phyloP scores from a whole-genome alignment of 2,329 filamentous ascomycete species.

The Myriosclerotinia curreyana region DNA sequence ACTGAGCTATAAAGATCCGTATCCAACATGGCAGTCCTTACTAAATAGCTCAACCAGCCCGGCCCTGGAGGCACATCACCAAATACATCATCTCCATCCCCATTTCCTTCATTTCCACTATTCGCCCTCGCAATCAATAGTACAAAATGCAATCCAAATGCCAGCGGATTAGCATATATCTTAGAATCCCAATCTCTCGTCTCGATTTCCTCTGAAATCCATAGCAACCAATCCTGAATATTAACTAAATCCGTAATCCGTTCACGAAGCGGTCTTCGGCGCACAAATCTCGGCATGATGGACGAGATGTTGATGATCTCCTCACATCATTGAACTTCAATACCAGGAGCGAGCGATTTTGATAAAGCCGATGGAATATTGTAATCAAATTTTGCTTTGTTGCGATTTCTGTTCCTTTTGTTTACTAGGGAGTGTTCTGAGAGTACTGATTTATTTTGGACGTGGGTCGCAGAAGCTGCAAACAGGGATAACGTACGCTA shows the following conservation, averaged over 20 bases:
- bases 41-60: constrained; percentile 63
- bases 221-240: constrained; percentile 84
- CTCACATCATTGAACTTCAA: constrained; percentile 11
- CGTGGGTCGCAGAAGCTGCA: constrained; percentile 19
- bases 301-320: constrained; percentile 6
- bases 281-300: constrained; percentile 74
- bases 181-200: constrained; percentile 88
- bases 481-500: constrained; percentile 17
- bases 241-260: constrained; percentile 79
- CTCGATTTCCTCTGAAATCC: constrained; percentile 89
- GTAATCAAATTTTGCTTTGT: constrained; percentile 10
- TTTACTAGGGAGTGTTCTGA: constrained; percentile 11
- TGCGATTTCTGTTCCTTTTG: constrained; percentile 10
- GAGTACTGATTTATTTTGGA: constrained; percentile 6
- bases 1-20: constrained; percentile 13
- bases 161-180: constrained; percentile 70
- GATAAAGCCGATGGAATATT: not conserved
- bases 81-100: constrained; percentile 77
- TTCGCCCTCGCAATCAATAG: constrained; percentile 85
- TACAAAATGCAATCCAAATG: constrained; percentile 70
- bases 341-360: not conserved
- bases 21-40: constrained; percentile 40
- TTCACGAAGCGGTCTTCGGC: constrained; percentile 73
- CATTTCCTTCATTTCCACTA: constrained; percentile 46
- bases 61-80: constrained; percentile 60